Conservation (phyloP, 1,284 basidiomycete species). For the Ceratobasidium papillatum region DNA sequence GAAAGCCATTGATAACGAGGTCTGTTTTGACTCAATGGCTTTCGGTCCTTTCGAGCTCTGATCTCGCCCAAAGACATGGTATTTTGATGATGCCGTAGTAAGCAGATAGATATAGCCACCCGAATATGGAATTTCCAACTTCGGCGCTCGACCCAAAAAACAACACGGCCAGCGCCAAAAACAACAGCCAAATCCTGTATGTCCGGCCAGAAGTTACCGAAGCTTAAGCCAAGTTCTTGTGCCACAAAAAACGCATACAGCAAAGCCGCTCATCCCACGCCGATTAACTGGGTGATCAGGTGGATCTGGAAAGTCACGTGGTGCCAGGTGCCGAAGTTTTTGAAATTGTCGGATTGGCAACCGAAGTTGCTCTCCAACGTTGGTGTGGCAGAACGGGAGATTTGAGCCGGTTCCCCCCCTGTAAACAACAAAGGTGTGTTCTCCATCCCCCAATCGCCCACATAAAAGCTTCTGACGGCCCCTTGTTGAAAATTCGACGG, state of each 20-base stretch:
- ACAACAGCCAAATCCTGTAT: not conserved
- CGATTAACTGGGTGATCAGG: slow-evolving; percentile 27
- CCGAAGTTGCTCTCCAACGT: slow-evolving; percentile 37
- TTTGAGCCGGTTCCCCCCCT: slow-evolving; percentile 9
- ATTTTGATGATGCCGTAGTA: not conserved
- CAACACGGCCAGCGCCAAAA: not conserved
- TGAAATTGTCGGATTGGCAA: slow-evolving; percentile 39
- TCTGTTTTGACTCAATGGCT: too few relatives aligned
- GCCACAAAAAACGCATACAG: not conserved
- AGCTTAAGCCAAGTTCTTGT: not conserved
- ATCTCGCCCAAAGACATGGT: too few relatives aligned
- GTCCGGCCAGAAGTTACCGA: not conserved
- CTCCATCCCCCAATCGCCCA: not conserved
- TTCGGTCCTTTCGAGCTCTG: too few relatives aligned
- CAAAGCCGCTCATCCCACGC: slow-evolving; percentile 1
- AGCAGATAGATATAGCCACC: slow-evolving; percentile 8
- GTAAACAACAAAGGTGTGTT: slow-evolving; percentile 34
- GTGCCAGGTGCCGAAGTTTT: slow-evolving; percentile 29
- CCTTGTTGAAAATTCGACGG: slow-evolving; percentile 9
- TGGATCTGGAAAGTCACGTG: slow-evolving; percentile 31
- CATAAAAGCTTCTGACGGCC: slow-evolving; percentile 28
- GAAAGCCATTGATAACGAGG: too few relatives aligned
- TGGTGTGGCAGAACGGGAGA: slow-evolving; percentile 36
- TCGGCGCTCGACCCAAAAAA: not conserved
- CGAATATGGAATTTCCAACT: slow-evolving; percentile 10